phyloP scores from a whole-genome alignment of 2,329 filamentous ascomycete species.

The Rachicladosporium sp. region DNA sequence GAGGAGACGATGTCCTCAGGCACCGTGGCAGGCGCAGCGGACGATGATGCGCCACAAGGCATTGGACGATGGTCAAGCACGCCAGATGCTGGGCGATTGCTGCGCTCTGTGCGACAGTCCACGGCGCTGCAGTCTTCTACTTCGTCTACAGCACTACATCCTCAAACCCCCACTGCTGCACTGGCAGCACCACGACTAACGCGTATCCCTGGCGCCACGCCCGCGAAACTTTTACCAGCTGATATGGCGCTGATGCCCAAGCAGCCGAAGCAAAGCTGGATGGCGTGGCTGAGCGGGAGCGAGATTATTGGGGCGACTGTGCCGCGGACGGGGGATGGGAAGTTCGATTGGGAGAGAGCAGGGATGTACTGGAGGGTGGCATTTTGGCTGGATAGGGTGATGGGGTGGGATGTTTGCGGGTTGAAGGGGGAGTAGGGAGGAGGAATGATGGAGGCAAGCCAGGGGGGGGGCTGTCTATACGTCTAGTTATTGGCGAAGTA shows the following conservation, averaged over 20 bases:
- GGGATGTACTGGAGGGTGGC: conserved; percentile 50
- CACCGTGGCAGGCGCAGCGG: conserved; percentile 2
- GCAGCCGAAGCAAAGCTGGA: conserved; percentile 24
- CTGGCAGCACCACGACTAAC: conserved; percentile 12
- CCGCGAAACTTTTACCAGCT: conserved; percentile 29
- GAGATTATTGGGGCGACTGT: conserved; percentile 64
- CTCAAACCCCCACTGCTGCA: conserved; percentile 2
- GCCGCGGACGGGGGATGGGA: conserved; percentile 58
- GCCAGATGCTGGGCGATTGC: too few species aligned
- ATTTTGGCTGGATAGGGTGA: conserved; percentile 41
- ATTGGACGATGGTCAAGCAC: too few species aligned
- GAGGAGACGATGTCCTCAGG: conserved; percentile 3
- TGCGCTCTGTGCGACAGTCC: background rate
- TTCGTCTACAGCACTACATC: conserved; percentile 4
- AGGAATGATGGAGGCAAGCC: too few species aligned
- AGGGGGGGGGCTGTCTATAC: background rate
- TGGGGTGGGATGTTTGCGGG: conserved; percentile 52
- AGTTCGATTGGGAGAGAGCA: conserved; percentile 61
- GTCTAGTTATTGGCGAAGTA: too few species aligned
- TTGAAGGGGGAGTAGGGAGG: conserved; percentile 33
- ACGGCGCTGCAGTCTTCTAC: conserved; percentile 2
- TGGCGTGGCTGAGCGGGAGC: conserved; percentile 29
- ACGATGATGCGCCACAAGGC: background rate
- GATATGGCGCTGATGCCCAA: conserved; percentile 37
- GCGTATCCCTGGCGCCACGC: conserved; percentile 26